Evolutionary conservation across 2,329 filamentous ascomycete genomes (phyloP).

Genomic region (Nothomitra cinnamomea): DNA sequence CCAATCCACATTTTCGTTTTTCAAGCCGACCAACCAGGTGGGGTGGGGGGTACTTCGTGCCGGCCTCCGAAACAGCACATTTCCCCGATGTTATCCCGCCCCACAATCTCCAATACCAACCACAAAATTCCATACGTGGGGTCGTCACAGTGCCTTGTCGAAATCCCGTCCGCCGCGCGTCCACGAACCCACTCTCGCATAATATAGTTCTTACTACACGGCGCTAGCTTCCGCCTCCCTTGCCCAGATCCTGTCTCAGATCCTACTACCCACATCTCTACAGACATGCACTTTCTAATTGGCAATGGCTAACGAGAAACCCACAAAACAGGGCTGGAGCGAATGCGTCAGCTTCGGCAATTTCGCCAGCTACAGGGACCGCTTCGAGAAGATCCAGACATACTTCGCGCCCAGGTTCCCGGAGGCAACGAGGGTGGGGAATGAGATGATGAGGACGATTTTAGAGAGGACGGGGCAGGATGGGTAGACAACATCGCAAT

Average conservation of each 20-base stretch:
- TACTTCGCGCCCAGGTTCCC: slow-evolving; percentile 87
- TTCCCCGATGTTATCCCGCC: too few species aligned
- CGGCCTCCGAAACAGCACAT: too few species aligned
- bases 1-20: slow-evolving; percentile 3
- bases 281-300: too few species aligned
- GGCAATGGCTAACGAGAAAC: not conserved
- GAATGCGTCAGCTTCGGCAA: slow-evolving; percentile 82
- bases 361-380: slow-evolving; percentile 81
- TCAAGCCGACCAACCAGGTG: too few species aligned
- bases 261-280: too few species aligned
- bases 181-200: not conserved
- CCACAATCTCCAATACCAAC: too few species aligned
- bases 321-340: slow-evolving; percentile 56
- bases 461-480: slow-evolving; percentile 49
- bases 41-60: too few species aligned
- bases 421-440: slow-evolving; percentile 74
- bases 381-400: slow-evolving; percentile 75
- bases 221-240: too few species aligned
- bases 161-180: not conserved
- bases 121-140: not conserved
- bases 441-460: slow-evolving; percentile 95
- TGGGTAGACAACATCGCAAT: too few species aligned
- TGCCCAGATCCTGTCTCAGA: too few species aligned
- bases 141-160: not conserved
- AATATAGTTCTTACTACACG: not conserved